These are phyloP conservation scores for Pezicula neosporulosa DNA, from an alignment of 2,329 filamentous ascomycete genomes.

Conservation along the genomic window DNA sequence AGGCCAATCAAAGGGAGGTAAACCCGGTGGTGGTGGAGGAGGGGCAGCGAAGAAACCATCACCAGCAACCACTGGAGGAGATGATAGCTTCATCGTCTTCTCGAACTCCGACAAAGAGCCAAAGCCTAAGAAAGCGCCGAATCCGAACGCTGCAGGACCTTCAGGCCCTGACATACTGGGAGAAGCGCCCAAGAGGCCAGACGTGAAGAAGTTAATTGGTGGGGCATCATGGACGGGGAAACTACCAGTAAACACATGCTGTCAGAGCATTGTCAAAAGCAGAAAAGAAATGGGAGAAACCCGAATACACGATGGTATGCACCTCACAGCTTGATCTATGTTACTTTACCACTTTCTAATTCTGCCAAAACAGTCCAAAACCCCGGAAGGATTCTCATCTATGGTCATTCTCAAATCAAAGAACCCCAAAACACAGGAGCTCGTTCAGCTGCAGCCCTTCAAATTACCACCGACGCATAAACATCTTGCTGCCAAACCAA, in stretches of 20 bases:
- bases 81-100: conserved; percentile 53
- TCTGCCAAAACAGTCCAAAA: conserved; percentile 56
- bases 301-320: conserved; percentile 79
- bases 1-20: conserved; percentile 27
- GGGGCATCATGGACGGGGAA: conserved; percentile 98
- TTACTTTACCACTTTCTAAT: conserved; percentile 3
- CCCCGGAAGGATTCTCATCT: conserved; percentile 70
- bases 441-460: conserved; percentile 73
- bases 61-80: conserved; percentile 26
- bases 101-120: conserved; percentile 55
- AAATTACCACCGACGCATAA: conserved; percentile 74
- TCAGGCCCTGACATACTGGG: conserved; percentile 20
- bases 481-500: conserved; percentile 71
- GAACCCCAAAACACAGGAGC: conserved; percentile 80
- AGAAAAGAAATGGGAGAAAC: conserved; percentile 91
- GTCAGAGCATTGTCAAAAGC: conserved; percentile 91
- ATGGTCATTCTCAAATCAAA: conserved; percentile 73
- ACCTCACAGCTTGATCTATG: conserved; percentile 1
- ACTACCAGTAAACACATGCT: conserved; percentile 88
- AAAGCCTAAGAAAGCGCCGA: conserved; percentile 24
- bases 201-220: conserved; percentile 79
- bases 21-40: conserved; percentile 25
- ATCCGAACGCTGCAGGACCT: conserved; percentile 5
- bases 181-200: conserved; percentile 42
- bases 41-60: conserved; percentile 23